phyloP scores from a whole-genome alignment of 1,284 basidiomycete genomes.

The Apiotrichum akiyoshidainum region DNA sequence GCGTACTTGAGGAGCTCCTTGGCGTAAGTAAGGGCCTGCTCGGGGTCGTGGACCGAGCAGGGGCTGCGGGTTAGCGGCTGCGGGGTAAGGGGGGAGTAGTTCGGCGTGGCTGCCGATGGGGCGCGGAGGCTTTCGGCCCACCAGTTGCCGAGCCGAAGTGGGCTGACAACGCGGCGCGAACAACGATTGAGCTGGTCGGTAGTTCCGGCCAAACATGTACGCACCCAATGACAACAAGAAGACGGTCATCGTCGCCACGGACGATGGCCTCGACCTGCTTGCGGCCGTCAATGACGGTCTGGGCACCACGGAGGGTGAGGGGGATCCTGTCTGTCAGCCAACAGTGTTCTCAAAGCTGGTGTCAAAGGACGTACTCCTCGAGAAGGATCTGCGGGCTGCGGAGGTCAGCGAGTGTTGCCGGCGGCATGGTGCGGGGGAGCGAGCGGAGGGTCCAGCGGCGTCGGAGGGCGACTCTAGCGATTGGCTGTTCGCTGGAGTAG shows the following conservation, averaged over 20 bases:
- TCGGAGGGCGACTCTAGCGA: too few relatives aligned
- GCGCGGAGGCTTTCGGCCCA: background rate
- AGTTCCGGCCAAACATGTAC: conserved; percentile 31
- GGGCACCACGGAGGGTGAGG: conserved; percentile 47
- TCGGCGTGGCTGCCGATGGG: background rate
- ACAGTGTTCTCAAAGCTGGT: too few relatives aligned
- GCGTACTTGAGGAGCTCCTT: conserved; percentile 75
- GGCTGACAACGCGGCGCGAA: too few relatives aligned
- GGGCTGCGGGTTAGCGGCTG: conserved; percentile 58
- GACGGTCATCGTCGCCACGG: conserved; percentile 78
- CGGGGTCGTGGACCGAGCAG: conserved; percentile 86
- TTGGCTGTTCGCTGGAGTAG: too few relatives aligned
- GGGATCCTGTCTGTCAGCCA: conserved; percentile 35
- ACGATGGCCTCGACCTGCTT: conserved; percentile 72
- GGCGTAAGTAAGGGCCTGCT: conserved; percentile 80
- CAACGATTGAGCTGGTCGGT: too few relatives aligned
- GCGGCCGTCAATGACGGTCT: conserved; percentile 76
- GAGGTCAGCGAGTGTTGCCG: conserved; percentile 9
- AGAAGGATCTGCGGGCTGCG: conserved; percentile 74
- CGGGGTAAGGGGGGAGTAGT: background rate
- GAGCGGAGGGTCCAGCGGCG: background rate
- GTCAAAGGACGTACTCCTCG: conserved; percentile 60
- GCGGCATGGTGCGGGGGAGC: background rate
- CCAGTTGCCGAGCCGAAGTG: too few relatives aligned
- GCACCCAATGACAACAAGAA: conserved; percentile 82